Evolutionary conservation across 148 eudicot species (phyloP).

Genomic region (Amaranthus cruentus): DNA sequence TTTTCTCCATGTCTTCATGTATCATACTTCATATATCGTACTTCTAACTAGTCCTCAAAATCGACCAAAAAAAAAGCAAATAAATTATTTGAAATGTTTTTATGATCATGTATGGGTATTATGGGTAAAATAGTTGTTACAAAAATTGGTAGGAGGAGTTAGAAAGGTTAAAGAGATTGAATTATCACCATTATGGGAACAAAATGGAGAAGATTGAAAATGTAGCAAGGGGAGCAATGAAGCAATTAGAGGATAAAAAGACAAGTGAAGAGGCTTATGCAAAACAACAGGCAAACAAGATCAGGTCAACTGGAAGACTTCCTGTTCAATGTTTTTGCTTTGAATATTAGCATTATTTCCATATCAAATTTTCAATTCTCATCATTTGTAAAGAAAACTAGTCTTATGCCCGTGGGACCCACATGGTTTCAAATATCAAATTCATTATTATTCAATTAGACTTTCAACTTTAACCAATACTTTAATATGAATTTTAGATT

Average conservation of each 20-base stretch:
- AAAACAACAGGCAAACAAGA: constrained; percentile 47
- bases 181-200: constrained; percentile 47
- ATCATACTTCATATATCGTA: too few relatives aligned
- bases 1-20: too few relatives aligned
- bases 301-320: constrained; percentile 47
- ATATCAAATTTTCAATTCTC: too few relatives aligned
- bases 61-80: too few relatives aligned
- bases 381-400: too few relatives aligned
- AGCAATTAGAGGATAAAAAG: constrained; percentile 59
- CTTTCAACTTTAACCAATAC: too few relatives aligned
- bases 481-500: too few relatives aligned
- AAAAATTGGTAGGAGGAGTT: constrained; percentile 42
- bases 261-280: constrained; percentile 45
- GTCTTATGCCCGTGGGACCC: too few relatives aligned
- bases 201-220: constrained; percentile 51
- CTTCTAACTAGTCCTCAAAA: too few relatives aligned
- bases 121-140: not conserved
- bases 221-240: constrained; percentile 50
- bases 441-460: too few relatives aligned
- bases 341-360: constrained; percentile 13
- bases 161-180: constrained; percentile 45
- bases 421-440: too few relatives aligned
- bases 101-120: not conserved
- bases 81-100: too few relatives aligned
- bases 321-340: constrained; percentile 53